phyloP scores from a whole-genome alignment of 1,284 basidiomycete species.

The Sphaerobolus stellatus region DNA sequence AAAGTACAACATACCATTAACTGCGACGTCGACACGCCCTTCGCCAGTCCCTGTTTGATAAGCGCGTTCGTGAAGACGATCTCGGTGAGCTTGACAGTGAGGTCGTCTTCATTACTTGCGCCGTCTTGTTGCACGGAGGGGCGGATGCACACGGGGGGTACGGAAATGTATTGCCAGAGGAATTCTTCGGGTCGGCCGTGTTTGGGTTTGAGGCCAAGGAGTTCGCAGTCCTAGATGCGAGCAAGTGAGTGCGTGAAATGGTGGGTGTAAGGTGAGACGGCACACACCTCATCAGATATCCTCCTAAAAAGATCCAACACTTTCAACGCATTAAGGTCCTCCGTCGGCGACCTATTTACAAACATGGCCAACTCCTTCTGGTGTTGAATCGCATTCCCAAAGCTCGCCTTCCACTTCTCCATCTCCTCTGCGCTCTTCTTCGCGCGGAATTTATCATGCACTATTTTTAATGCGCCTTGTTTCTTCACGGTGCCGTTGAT shows the following conservation, averaged over 20 bases:
- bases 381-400: conserved; percentile 79
- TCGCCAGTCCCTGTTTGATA: conserved; percentile 87
- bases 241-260: conserved; percentile 2
- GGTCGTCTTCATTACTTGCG: conserved; percentile 96
- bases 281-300: conserved; percentile 85
- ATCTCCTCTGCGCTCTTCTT: conserved; percentile 92
- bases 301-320: conserved; percentile 91
- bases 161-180: conserved; percentile 99
- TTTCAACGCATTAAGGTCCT: conserved; percentile 94
- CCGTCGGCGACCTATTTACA: conserved; percentile 85
- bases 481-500: conserved; percentile 98
- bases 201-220: conserved; percentile 87
- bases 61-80: conserved; percentile 95
- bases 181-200: conserved; percentile 96
- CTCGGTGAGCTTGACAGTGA: conserved; percentile 96
- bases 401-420: conserved; percentile 85
- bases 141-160: conserved; percentile 96
- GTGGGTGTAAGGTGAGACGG: background rate
- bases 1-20: conserved; percentile 67
- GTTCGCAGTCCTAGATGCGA: conserved; percentile 83
- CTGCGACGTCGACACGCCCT: conserved; percentile 84
- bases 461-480: conserved; percentile 90
- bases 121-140: conserved; percentile 97
- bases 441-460: conserved; percentile 96
- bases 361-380: conserved; percentile 87